Evolutionary conservation across 805 yeast species (phyloP), one percentile per base, ranked within the genome.

Genomic region (Ogataea ramenticola): DNA sequence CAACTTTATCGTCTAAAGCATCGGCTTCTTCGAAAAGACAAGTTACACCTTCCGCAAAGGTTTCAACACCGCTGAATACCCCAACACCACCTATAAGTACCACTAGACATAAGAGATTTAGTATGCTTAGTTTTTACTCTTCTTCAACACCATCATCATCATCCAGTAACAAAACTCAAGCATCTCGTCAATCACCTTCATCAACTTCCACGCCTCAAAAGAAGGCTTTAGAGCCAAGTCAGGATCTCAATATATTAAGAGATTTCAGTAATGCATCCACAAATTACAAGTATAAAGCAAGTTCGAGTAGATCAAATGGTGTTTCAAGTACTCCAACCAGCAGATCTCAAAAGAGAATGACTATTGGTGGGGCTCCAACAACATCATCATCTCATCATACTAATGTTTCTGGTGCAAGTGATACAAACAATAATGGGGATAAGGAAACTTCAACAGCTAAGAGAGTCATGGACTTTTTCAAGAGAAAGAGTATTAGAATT

Each of bases 391-490:
- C 41, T 40, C 52, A 8, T 41, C 53, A 36, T 14, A n/a, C 32
- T 17, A 19, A 36, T 36, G 11, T 20, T 26, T 42, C 52, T 30
- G 41, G 52, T 32, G 47, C 66, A 40, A 52, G 63, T 52, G 45
- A 56, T 54, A 61, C 46, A 43, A 33, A 61, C n/a, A 32, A 16
- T 38, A 17, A 14, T 17, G 19, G 24, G 7, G 26, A 67, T 48
- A 78, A 74, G 51, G 86, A 80, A 51, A 78, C 80, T 19, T 80
- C 89, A 40, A 82, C 93, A 2, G 88, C 93, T 5, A 78, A 80
- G 57, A 79, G 79, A 54, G 89, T 83, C 10, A 77, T 83, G 74
- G 90, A 82, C 60, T 83, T 83, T 59, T 82, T 83, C 68, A 82
- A 82, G 58, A 74, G 90, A 63, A 75, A 86, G 64, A 77, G 68